A percentile compares a stretch with the other conserved stretches of the same genome.
Conservation (phyloP, 768 basidiomycete genomes). For the Lyophyllum shimeji region DNA sequence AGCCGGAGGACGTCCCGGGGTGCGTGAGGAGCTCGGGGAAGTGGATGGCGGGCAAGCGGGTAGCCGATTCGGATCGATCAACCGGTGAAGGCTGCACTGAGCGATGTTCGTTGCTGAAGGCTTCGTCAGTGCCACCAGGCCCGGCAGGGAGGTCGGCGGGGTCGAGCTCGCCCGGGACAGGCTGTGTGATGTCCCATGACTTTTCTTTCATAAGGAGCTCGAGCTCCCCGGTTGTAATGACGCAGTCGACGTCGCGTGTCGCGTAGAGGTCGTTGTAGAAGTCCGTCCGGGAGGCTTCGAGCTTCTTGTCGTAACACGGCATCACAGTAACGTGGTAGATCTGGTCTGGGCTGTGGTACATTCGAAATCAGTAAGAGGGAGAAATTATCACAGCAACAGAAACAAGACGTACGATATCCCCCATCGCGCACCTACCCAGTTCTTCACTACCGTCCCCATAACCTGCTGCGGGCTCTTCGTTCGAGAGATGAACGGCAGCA, state of each 20-base stretch:
- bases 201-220: conserved; percentile 82
- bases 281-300: conserved; percentile 93
- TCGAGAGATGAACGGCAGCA: conserved; percentile 85
- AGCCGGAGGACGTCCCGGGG: conserved; percentile 87
- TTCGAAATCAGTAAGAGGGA: conserved; percentile 5
- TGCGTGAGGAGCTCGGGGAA: conserved; percentile 78
- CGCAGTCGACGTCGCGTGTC: conserved; percentile 94
- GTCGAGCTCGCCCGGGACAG: conserved; percentile 53
- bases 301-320: conserved; percentile 99
- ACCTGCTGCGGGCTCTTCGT: conserved; percentile 94
- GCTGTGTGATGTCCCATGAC: conserved; percentile 68
- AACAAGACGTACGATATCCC: conserved; percentile 60
- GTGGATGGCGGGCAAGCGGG: conserved; percentile 7
- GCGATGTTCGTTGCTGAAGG: not conserved
- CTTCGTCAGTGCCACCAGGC: conserved; percentile 13
- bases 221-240: conserved; percentile 94
- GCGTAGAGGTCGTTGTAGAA: conserved; percentile 83
- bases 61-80: not conserved
- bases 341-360: conserved; percentile 63
- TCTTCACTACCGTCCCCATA: conserved; percentile 92
- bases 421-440: conserved; percentile 74
- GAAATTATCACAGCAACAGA: not conserved
- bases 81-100: not conserved
- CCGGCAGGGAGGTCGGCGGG: conserved; percentile 17
- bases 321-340: conserved; percentile 97